Evolutionary conservation across 768 basidiomycete species (phyloP).

Genomic region (Tricholoma matsutake): DNA sequence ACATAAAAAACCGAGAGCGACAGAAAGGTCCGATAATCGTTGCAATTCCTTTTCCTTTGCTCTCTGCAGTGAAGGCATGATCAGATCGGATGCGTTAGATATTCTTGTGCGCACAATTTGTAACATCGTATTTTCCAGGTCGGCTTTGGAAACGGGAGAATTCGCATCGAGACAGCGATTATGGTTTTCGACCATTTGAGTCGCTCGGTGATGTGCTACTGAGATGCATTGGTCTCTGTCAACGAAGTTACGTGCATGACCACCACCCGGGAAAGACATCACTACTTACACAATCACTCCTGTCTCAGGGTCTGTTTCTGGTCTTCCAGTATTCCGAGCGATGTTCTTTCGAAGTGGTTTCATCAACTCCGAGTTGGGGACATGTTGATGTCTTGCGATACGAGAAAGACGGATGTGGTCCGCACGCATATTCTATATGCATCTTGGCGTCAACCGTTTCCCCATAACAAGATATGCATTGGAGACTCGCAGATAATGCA

Average conservation of each 20-base stretch:
- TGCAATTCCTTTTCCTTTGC: constrained; percentile 16
- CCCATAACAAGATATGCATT: not conserved
- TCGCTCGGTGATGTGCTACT: not conserved
- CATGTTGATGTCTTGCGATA: constrained; percentile 4
- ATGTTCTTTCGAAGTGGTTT: not conserved
- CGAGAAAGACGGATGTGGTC: constrained; percentile 19
- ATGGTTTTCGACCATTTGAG: not conserved
- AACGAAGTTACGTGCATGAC: not conserved
- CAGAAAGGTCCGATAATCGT: constrained; percentile 17
- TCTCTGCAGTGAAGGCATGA: constrained; percentile 10
- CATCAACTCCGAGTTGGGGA: not conserved
- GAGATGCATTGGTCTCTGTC: not conserved
- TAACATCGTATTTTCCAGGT: not conserved
- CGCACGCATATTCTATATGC: constrained; percentile 18
- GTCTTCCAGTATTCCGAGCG: not conserved
- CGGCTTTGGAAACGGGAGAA: not conserved
- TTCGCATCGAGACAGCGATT: not conserved
- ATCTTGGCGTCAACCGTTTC: not conserved
- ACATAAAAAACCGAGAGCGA: constrained; percentile 24
- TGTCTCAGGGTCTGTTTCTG: not conserved
- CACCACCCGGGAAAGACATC: not conserved
- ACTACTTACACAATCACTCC: not conserved
- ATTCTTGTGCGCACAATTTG: not conserved
- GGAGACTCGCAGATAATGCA: constrained; percentile 22
- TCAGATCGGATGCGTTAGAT: not conserved